Base-by-base conservation (phyloP, 2,329 filamentous ascomycete genomes). In the Ascochyta pisi region DNA sequence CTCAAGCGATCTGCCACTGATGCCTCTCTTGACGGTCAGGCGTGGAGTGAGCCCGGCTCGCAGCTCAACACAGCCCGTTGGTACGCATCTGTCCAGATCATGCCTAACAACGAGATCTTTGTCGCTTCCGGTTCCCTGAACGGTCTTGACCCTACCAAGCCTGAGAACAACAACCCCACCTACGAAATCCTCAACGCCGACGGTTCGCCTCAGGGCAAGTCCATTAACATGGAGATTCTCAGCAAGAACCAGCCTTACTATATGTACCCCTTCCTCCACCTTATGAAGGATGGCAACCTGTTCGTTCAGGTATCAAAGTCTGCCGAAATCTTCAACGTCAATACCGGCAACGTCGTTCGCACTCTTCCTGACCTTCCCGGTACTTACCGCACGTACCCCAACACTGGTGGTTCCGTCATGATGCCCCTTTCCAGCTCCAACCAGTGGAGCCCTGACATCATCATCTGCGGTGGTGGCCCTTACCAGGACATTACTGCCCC, bases 241-340 rank as follows among this genome's bases (percentile, higher is more conserved):
- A 76, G 74, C 50, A 80, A 81, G 66, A 85, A 84, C 61, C 83
- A 86, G 68, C 85, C 85, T 13, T 86, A 87, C 73, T 86, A 85
- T 72, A 86, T 86, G 84, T 87, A 86, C 65, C 85, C 85, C 3
- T 86, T 86, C 69, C 73, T 87, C 27, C 84, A 86, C 64, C 76
- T 87, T 1, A 77, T 88, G 34, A 79, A 76, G 31, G 80, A 86
- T 66, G 84, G 84, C 10, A 81, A 74, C 34, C 69, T 87, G 4
- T 87, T 86, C 65, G 75, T 87, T 53, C 85, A 85, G 66, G 78
- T 79, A 15, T 75, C 84, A 31, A 86, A 84, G 66, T 82, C 82
- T 19, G 81, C 82, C 5, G 81, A 86, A 63, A 75, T 83, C 50
- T 86, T 86, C 71, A 80, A 84, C 63, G 79, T 83, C 23, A 70